A percentile compares a stretch with the other conserved stretches of the same genome.
These are phyloP conservation scores for Aspergillus sp. DNA, from an alignment of 2,329 filamentous ascomycete species.

Conservation along the genomic window DNA sequence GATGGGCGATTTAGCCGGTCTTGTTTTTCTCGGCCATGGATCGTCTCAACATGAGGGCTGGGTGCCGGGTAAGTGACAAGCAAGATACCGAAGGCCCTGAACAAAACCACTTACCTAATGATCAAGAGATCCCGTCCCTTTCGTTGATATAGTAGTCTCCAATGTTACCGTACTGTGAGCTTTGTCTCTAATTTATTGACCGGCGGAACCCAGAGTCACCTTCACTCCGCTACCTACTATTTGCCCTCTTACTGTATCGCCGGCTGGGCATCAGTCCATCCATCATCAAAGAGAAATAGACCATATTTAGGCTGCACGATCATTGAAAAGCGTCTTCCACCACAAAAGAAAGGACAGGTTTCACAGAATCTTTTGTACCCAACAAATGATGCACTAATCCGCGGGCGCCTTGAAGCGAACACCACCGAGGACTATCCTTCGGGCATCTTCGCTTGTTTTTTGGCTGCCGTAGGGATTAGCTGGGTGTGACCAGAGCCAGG, in stretches of 20 bases:
- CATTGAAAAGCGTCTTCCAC: neutral
- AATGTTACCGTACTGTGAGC: slow-evolving; percentile 3
- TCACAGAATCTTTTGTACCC: neutral
- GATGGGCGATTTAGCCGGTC: neutral
- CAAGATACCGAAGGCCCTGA: slow-evolving; percentile 5
- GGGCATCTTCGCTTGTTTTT: neutral
- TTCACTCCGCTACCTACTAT: slow-evolving; percentile 1
- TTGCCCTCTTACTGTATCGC: slow-evolving; percentile 3
- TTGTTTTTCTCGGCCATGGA: slow-evolving; percentile 3
- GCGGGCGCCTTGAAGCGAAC: neutral
- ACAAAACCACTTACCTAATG: neutral
- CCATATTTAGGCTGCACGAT: neutral
- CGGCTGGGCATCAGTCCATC: slow-evolving; percentile 2
- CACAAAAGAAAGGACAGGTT: neutral
- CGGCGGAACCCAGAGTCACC: neutral
- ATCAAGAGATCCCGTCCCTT: neutral
- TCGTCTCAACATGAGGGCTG: neutral
- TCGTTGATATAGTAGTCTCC: slow-evolving; percentile 2
- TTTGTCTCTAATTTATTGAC: slow-evolving; percentile 5
- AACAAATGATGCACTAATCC: neutral
- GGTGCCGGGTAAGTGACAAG: slow-evolving; percentile 5
- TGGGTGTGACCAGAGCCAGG: slow-evolving; percentile 4
- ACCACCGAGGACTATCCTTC: neutral
- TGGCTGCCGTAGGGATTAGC: slow-evolving; percentile 6
- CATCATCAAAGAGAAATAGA: slow-evolving; percentile 1